These are phyloP conservation scores for Torrubiella hemipterigena DNA, from an alignment of 2,329 filamentous ascomycete genomes.

Conservation along the genomic window DNA sequence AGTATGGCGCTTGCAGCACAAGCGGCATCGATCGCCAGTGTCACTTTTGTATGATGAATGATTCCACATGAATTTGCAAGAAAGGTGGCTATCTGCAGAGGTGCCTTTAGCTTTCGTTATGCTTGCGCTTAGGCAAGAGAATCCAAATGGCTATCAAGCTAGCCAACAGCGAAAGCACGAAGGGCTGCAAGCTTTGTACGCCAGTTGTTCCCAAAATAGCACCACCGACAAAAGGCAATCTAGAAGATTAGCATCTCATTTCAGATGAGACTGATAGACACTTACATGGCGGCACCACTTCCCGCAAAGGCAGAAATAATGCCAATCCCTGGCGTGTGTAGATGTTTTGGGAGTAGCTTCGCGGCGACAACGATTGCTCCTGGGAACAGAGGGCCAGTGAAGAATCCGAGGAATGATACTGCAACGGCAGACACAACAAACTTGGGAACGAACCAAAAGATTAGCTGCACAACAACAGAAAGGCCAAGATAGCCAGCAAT, in stretches of 20 bases:
- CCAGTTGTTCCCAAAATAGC: slow-evolving; percentile 42
- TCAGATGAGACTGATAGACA: not conserved
- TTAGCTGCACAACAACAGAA: slow-evolving; percentile 48
- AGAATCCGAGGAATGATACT: slow-evolving; percentile 59
- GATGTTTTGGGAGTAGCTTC: slow-evolving; percentile 53
- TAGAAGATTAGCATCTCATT: not conserved
- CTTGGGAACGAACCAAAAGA: slow-evolving; percentile 44
- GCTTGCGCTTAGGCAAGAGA: slow-evolving; percentile 20
- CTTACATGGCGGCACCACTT: slow-evolving; percentile 44
- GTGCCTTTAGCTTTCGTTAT: too few relatives aligned
- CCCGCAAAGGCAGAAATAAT: slow-evolving; percentile 64
- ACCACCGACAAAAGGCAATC: slow-evolving; percentile 47
- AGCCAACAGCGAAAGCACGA: slow-evolving; percentile 30
- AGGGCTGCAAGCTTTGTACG: slow-evolving; percentile 35
- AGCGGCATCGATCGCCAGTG: too few relatives aligned
- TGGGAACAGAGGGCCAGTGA: slow-evolving; percentile 62
- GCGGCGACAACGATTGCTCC: slow-evolving; percentile 57
- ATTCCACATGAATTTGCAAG: too few relatives aligned
- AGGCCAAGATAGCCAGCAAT: slow-evolving; percentile 48
- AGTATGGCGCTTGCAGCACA: too few relatives aligned
- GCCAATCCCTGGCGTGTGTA: slow-evolving; percentile 61
- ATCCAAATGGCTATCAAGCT: slow-evolving; percentile 21
- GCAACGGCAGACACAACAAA: slow-evolving; percentile 48
- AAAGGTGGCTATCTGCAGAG: too few relatives aligned
- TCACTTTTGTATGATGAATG: too few relatives aligned